phyloP scores from a whole-genome alignment of 148 eudicot genomes.

The Nepenthes gracilis region DNA sequence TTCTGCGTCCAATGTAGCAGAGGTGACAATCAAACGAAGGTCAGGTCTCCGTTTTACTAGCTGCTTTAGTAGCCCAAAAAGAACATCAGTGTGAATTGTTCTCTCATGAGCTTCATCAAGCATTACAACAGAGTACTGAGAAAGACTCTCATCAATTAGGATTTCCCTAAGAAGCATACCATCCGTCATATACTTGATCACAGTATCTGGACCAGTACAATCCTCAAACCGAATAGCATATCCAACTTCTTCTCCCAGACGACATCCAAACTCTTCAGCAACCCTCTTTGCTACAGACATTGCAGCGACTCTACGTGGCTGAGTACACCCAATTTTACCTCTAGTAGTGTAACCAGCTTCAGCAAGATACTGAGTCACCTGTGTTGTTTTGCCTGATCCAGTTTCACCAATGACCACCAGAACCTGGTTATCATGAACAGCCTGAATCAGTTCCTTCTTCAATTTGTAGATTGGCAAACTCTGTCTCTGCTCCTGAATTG shows the following conservation, averaged over 20 bases:
- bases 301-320: conserved; percentile 98
- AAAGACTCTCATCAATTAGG: conserved; percentile 61
- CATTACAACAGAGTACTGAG: conserved; percentile 83
- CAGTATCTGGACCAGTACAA: conserved; percentile 90
- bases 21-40: conserved; percentile 78
- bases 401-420: conserved; percentile 93
- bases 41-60: conserved; percentile 73
- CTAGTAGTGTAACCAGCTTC: conserved; percentile 89
- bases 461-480: conserved; percentile 83
- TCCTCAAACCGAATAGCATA: conserved; percentile 95
- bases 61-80: conserved; percentile 70
- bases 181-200: conserved; percentile 93
- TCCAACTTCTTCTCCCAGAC: conserved; percentile 97
- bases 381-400: conserved; percentile 95
- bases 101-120: conserved; percentile 99
- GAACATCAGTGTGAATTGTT: conserved; percentile 86
- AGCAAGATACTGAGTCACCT: conserved; percentile 89
- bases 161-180: conserved; percentile 93
- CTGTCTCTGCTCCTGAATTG: conserved; percentile 87
- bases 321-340: conserved; percentile 94
- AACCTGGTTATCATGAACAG: conserved; percentile 82
- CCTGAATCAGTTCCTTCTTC: conserved; percentile 76
- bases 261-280: conserved; percentile 93
- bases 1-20: conserved; percentile 91
- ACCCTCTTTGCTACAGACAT: conserved; percentile 97